These are phyloP conservation scores for Lipomyces orientalis DNA, from an alignment of 805 yeast genomes.

Conservation along the genomic window DNA sequence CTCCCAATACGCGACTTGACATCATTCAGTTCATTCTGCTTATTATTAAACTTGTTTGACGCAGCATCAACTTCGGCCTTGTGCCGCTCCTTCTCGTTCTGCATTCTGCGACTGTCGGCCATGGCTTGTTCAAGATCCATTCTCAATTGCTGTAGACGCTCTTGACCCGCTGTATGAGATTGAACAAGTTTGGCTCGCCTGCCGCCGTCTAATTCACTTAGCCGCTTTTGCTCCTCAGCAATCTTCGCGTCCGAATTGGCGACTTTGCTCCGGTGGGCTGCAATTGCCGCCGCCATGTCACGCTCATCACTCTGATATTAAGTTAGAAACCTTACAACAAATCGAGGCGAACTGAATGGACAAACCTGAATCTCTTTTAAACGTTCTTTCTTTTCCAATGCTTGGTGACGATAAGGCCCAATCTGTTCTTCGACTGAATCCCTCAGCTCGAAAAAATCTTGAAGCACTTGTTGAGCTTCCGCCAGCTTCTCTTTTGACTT, in stretches of 20 bases:
- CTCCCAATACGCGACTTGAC: conserved; percentile 17
- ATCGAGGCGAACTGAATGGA: neutral
- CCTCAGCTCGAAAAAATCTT: neutral
- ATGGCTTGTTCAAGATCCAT: neutral
- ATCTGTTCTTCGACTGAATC: conserved; percentile 14
- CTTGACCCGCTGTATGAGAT: conserved; percentile 18
- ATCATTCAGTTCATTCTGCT: conserved; percentile 23
- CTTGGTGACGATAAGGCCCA: neutral
- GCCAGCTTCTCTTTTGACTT: neutral
- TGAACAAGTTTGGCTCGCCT: conserved; percentile 1
- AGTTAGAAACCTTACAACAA: neutral
- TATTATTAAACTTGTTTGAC: conserved; percentile 17
- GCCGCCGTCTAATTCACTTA: conserved; percentile 26
- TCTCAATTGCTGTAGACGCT: conserved; percentile 1
- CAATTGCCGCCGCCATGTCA: neutral
- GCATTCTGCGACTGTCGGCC: neutral
- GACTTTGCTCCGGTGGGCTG: conserved; percentile 16
- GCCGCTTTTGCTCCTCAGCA: conserved; percentile 41
- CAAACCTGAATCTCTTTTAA: conserved; percentile 8
- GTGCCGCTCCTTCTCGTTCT: neutral
- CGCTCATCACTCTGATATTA: conserved; percentile 10
- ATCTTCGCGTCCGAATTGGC: conserved; percentile 41
- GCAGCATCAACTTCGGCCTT: neutral
- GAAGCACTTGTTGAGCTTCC: neutral
- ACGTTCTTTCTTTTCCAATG: conserved; percentile 2